Evolutionary conservation across 257 asterid genomes (phyloP), one percentile per base, ranked within the genome.

Genomic region (Fraxinus anomala): DNA sequence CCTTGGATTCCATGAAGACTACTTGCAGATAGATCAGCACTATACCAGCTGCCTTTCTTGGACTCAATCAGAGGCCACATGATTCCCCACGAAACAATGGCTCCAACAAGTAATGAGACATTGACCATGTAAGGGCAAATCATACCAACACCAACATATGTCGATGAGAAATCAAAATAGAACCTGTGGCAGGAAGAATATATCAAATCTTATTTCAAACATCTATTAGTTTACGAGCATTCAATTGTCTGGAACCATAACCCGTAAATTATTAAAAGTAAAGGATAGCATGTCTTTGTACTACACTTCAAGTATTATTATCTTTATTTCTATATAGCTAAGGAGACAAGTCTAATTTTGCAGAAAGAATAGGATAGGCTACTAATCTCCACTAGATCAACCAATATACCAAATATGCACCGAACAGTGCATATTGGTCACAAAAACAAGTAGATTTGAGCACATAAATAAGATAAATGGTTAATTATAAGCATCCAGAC

Each of bases 111-210:
- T 56, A 91, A 56, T 0, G 96, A 89, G 12, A 89, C 4, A 67
- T 89, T 89, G 5, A 91, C 88, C 91, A 91, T 89, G 84, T 89
- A 87, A 3, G 96, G 94, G 68, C 94, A 91, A 13, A 91, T 91
- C 94, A 91, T 91, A 72, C 96, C 96, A 71, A 89, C 96, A 19
- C 96, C 96, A 51, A 91, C 88, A 39, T 91, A 91, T 30, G 92
- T 89, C 24, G 94, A 71, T 1, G 92, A 88, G 92, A 91, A 91
- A 78, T 91, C 92, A 72, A 91, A 91, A 68, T 86, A 89, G 78
- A 91, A 83, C 79, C 92, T 89, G 85, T 73, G 76, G 72, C 8
- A 9, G 0, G 5, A 54, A 54, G 65, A 1, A 54, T 54, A 17
- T 19, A 54, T 54, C 12, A n/a, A 54, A 54, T 54, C 26, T 54